phyloP scores from a whole-genome alignment of 371 early-diverging fungal genomes.

The Smittium culicis region DNA sequence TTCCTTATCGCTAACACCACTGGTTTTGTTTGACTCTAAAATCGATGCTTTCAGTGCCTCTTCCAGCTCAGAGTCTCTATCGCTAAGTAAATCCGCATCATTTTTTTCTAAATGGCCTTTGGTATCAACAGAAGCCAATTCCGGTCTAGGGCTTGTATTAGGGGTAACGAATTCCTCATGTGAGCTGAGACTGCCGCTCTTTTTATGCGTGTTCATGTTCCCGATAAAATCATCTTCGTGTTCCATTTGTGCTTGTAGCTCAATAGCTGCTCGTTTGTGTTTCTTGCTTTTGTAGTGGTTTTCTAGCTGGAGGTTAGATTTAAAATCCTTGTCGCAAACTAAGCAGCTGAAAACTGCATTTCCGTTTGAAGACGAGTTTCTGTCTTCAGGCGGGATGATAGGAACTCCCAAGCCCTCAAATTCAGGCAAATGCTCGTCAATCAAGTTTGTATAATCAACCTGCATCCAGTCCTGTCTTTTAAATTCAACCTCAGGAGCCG shows the following conservation, averaged over 20 bases:
- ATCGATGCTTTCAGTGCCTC: no score
- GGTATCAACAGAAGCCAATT: no score
- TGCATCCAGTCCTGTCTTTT: constrained; percentile 33
- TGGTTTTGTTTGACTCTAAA: no score
- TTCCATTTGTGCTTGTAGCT: constrained; percentile 11
- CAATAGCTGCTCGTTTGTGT: constrained; percentile 28
- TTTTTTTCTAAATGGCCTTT: no score
- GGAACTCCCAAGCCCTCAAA: constrained; percentile 11
- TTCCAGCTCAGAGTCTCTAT: no score
- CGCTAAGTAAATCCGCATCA: no score
- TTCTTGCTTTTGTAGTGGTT: constrained; percentile 33
- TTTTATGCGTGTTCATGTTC: no score
- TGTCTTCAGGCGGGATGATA: constrained; percentile 14
- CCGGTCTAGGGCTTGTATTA: neutral
- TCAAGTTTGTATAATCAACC: constrained; percentile 29
- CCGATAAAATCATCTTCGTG: neutral
- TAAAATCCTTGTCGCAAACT: constrained; percentile 26
- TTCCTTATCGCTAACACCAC: no score
- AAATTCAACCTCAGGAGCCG: constrained; percentile 22
- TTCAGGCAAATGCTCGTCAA: constrained; percentile 19
- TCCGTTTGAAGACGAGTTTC: constrained; percentile 5
- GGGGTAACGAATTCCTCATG: neutral
- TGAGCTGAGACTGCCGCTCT: no score
- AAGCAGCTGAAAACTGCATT: constrained; percentile 21
- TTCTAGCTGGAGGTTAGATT: constrained; percentile 24